A percentile compares a stretch with the other conserved stretches of the same genome.
These are phyloP conservation scores for Aspergillus carlsbadensis DNA, from an alignment of 495 filamentous ascomycete genomes.

Conservation along the genomic window DNA sequence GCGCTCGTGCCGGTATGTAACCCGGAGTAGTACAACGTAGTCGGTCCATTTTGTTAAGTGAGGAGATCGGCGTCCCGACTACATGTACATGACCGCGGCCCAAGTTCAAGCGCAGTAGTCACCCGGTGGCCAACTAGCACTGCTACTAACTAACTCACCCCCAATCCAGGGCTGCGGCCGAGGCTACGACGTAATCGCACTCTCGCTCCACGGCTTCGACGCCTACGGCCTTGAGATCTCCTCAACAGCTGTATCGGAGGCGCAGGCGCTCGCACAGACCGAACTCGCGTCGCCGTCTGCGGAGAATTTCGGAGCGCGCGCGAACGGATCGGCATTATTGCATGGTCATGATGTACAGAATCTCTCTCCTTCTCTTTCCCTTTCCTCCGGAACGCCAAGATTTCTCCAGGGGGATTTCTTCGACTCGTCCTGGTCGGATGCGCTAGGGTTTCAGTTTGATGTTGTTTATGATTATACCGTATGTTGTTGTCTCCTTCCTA, in stretches of 20 bases:
- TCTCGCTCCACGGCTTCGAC: conserved; percentile 33
- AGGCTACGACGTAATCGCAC: conserved; percentile 34
- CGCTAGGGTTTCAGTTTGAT: conserved; percentile 53
- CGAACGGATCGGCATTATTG: no score
- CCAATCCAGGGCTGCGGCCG: conserved; percentile 34
- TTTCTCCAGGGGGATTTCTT: conserved; percentile 69
- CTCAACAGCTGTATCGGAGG: conserved; percentile 19
- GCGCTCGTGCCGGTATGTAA: conserved; percentile 38
- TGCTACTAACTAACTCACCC: no score
- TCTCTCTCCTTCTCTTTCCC: no score
- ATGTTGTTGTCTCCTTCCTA: conserved; percentile 20
- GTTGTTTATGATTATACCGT: conserved; percentile 79
- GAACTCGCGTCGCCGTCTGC: conserved; percentile 17
- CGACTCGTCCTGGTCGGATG: conserved; percentile 43
- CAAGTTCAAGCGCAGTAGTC: no score
- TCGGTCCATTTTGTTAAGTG: no score
- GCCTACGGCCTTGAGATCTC: conserved; percentile 30
- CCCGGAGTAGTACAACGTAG: no score
- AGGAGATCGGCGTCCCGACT: no score
- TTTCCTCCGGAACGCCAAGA: conserved; percentile 26
- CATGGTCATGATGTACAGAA: no score
- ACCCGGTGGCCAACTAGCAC: no score
- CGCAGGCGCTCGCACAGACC: conserved; percentile 16
- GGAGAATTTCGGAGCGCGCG: conserved; percentile 21
- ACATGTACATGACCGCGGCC: no score